Base-by-base conservation (phyloP, 139 green algal genomes). In the Trebouxia sp. region DNA sequence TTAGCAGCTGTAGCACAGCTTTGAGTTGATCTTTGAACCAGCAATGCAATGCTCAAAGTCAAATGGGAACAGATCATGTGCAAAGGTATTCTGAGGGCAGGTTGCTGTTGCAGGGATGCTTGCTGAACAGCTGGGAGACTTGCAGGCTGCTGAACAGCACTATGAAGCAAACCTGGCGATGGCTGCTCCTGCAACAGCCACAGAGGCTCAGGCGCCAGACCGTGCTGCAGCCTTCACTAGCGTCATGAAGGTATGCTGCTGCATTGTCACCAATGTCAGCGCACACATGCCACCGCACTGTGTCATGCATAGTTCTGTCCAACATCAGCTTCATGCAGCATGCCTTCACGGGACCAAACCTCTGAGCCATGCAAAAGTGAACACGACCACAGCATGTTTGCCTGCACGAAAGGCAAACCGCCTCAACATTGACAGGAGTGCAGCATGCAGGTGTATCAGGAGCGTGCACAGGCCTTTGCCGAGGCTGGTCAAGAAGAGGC, bases 31-130 rank as follows among this genome's bases (percentile, higher is more conserved):
- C n/a, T n/a, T n/a, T n/a, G n/a, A n/a, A n/a, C n/a, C n/a, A n/a
- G n/a, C n/a, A n/a, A n/a, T n/a, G n/a, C n/a, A n/a, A n/a, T n/a
- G n/a, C n/a, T n/a, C n/a, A n/a, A n/a, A n/a, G n/a, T n/a, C n/a
- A n/a, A n/a, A n/a, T n/a, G n/a, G n/a, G n/a, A n/a, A n/a, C n/a
- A n/a, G 65, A 39, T 11, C 0, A 30, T 35, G 65, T 45, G 58
- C 4, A n/a, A 70, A n/a, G n/a, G 58, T n/a, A 6, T 70, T 70
- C 26, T 9, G 58, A 41, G 58, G 58, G 15, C 58, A 24, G 28
- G 26, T 70, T 24, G 20, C 2, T 75, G 28, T 15, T 43, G 74
- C 74, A 79, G 74, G 74, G 14, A 65, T 79, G 74, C 35, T 79
- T n/a, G 35, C 32, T n/a, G 74, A 79, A 47, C 74, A 79, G 47